Evolutionary conservation across 805 yeast genomes (phyloP).

Genomic region (Wickerhamiella lipophila): DNA sequence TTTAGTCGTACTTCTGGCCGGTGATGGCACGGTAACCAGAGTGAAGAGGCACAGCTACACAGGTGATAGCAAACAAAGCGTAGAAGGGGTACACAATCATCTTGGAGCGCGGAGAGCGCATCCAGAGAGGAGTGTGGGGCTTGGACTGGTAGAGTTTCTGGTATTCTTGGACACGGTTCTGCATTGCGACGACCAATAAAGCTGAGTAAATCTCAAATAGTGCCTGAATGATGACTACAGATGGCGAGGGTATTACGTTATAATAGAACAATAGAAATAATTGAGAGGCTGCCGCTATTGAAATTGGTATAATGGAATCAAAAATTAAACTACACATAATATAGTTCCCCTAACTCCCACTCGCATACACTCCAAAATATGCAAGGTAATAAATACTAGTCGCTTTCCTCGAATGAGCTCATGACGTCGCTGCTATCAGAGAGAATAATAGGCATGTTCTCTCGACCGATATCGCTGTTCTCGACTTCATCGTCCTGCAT

Average conservation of each 20-base stretch:
- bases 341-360: background rate
- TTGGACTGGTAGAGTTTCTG: conserved; percentile 30
- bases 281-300: too few species aligned
- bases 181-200: conserved; percentile 11
- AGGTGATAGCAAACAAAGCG: conserved; percentile 54
- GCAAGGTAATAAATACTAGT: background rate
- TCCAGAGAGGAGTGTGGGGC: conserved; percentile 28
- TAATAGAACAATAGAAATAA: background rate
- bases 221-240: background rate
- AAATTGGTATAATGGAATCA: too few species aligned
- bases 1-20: conserved; percentile 42
- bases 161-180: conserved; percentile 24
- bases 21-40: conserved; percentile 59
- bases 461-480: background rate
- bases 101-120: conserved; percentile 54
- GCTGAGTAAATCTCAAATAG: conserved; percentile 8
- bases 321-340: background rate
- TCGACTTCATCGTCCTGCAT: background rate
- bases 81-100: conserved; percentile 64
- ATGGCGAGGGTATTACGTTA: background rate
- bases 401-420: conserved; percentile 9
- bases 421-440: conserved; percentile 8
- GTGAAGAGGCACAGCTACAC: conserved; percentile 49
- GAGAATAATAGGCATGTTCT: conserved; percentile 7
- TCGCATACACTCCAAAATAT: background rate